These are phyloP conservation scores for Oehlia diaphana DNA, from an alignment of 192 early-diverging fungal genomes.

Conservation along the genomic window DNA sequence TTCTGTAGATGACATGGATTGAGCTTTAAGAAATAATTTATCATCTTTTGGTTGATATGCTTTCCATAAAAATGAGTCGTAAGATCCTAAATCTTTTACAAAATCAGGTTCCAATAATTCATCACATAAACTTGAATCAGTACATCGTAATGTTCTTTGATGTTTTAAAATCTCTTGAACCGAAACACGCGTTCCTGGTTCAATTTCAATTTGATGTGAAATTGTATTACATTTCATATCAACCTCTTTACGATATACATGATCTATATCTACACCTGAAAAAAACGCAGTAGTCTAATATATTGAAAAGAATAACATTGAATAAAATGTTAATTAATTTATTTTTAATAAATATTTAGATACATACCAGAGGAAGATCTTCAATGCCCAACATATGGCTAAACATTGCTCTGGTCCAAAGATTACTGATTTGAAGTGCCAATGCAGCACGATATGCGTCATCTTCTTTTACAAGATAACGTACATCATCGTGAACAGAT, in stretches of 20 bases:
- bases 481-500: conserved; percentile 94
- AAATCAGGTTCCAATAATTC: not conserved
- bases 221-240: conserved; percentile 85
- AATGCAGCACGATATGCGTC: conserved; percentile 72
- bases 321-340: not conserved
- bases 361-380: conserved; percentile 77
- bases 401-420: conserved; percentile 92
- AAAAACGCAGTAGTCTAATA: conserved; percentile 85
- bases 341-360: not conserved
- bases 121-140: not conserved
- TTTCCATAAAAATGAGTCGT: not conserved
- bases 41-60: not conserved
- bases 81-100: not conserved
- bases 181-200: conserved; percentile 47
- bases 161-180: conserved; percentile 40
- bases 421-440: conserved; percentile 87
- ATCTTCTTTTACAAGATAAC: conserved; percentile 81
- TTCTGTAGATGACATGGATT: conserved; percentile 28
- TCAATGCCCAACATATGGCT: conserved; percentile 80
- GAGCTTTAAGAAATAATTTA: conserved; percentile 32
- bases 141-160: not conserved
- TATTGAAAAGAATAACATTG: not conserved
- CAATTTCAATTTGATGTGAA: conserved; percentile 61
- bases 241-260: conserved; percentile 89
- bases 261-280: conserved; percentile 92